These are phyloP conservation scores for Boletus subcaerulescens DNA, from an alignment of 768 basidiomycete species.

Conservation along the genomic window DNA sequence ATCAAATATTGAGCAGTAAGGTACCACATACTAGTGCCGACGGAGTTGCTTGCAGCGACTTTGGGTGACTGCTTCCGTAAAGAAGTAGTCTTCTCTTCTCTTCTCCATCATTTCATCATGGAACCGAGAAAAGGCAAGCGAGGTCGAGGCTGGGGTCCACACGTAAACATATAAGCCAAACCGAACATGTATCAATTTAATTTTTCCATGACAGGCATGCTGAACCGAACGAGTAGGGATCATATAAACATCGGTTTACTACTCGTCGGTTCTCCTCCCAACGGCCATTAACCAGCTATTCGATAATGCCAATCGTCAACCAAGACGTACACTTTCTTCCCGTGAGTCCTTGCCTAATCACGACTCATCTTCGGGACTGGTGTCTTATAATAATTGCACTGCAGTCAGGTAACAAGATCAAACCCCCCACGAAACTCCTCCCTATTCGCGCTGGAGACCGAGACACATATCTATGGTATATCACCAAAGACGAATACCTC, in stretches of 20 bases:
- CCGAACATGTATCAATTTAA: no score
- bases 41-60: no score
- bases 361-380: no score
- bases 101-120: no score
- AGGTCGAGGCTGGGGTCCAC: no score
- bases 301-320: slow-evolving; percentile 4
- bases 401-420: slow-evolving; percentile 7
- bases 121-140: no score
- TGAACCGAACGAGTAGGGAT: background rate
- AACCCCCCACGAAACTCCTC: slow-evolving; percentile 7
- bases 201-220: background rate
- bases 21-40: no score
- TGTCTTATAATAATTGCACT: background rate
- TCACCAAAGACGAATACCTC: slow-evolving; percentile 17
- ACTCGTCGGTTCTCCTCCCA: no score
- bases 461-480: slow-evolving; percentile 13
- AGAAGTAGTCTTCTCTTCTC: no score
- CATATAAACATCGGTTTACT: background rate
- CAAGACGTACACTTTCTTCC: slow-evolving; percentile 7
- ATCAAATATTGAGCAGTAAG: no score
- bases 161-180: no score
- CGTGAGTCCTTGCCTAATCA: background rate
- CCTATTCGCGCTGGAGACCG: background rate
- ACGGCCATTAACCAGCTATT: background rate
- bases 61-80: no score